Conservation (phyloP, 371 early-diverging fungal genomes). For the Blastocladiella emersonii region DNA sequence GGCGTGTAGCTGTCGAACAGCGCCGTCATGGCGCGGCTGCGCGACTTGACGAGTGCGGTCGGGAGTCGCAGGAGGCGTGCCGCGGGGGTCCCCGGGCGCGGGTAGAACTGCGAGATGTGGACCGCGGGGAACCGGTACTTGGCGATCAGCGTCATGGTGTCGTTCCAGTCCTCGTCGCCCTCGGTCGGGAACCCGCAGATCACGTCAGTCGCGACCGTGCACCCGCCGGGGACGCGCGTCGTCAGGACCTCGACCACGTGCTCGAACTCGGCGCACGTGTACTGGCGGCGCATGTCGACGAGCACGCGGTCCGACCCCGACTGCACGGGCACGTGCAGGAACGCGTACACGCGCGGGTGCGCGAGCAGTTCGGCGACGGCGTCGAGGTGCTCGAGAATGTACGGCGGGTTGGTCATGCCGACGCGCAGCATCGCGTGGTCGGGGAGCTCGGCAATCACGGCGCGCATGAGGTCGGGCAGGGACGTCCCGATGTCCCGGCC, state of each 20-base stretch:
- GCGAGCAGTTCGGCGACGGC: slow-evolving; percentile 24
- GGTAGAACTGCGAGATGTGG: slow-evolving; percentile 39
- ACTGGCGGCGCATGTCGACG: slow-evolving; percentile 30
- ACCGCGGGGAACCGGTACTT: slow-evolving; percentile 24
- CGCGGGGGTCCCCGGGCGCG: slow-evolving; percentile 38
- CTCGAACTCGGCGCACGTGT: slow-evolving; percentile 25
- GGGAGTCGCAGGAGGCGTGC: slow-evolving; percentile 24
- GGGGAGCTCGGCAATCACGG: slow-evolving; percentile 19
- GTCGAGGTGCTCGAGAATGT: slow-evolving; percentile 35
- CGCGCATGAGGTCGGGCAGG: slow-evolving; percentile 25
- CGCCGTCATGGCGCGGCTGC: slow-evolving; percentile 21
- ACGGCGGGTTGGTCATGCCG: slow-evolving; percentile 43
- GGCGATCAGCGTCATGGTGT: slow-evolving; percentile 20
- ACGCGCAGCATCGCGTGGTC: slow-evolving; percentile 26
- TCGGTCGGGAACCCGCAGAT: slow-evolving; percentile 39
- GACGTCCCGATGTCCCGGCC: slow-evolving; percentile 29
- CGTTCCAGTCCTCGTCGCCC: slow-evolving; percentile 26
- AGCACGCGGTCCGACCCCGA: slow-evolving; percentile 24
- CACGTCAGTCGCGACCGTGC: slow-evolving; percentile 31
- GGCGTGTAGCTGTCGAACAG: slow-evolving; percentile 26
- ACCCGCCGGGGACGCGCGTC: slow-evolving; percentile 12
- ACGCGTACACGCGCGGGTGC: slow-evolving; percentile 30
- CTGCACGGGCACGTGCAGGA: slow-evolving; percentile 39
- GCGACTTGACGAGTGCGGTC: slow-evolving; percentile 21
- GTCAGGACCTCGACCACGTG: slow-evolving; percentile 18